Evolutionary conservation across 495 filamentous ascomycete species (phyloP).

Genomic region (Copromyces sp.): DNA sequence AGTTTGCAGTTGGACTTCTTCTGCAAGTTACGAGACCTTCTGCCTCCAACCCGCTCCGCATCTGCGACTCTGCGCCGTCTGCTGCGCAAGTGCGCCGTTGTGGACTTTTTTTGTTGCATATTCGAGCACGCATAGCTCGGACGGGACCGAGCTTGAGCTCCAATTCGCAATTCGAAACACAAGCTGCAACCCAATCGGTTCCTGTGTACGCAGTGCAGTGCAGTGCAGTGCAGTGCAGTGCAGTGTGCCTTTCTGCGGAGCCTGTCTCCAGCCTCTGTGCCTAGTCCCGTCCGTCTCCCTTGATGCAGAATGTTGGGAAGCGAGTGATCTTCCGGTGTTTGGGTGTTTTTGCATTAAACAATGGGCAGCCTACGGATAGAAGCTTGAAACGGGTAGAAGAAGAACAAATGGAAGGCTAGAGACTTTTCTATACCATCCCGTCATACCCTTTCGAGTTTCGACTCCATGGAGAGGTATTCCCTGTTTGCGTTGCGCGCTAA

Average conservation of each 20-base stretch:
- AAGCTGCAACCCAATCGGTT: not conserved
- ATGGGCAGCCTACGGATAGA: not conserved
- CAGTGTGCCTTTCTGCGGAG: not conserved
- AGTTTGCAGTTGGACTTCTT: not conserved
- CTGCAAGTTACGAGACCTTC: not conserved
- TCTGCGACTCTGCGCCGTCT: not conserved
- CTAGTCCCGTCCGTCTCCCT: not conserved
- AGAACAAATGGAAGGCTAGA: not conserved
- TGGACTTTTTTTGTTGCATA: not conserved
- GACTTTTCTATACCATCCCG: not conserved
- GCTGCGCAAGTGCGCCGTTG: not conserved
- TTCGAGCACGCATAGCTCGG: not conserved
- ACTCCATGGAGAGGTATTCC: not conserved
- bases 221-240: not conserved
- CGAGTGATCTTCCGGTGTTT: not conserved
- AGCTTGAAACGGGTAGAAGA: not conserved
- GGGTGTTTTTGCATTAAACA: not conserved
- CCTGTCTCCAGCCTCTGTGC: not conserved
- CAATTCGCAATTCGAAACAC: not conserved
- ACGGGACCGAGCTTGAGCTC: not conserved
- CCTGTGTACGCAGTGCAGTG: not conserved
- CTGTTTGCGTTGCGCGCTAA: not conserved
- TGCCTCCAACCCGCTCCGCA: not conserved
- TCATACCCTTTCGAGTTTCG: not conserved
- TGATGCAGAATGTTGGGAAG: not conserved